phyloP scores from a whole-genome alignment of 306 rosid species.

The Vigna reflexopilosa region DNA sequence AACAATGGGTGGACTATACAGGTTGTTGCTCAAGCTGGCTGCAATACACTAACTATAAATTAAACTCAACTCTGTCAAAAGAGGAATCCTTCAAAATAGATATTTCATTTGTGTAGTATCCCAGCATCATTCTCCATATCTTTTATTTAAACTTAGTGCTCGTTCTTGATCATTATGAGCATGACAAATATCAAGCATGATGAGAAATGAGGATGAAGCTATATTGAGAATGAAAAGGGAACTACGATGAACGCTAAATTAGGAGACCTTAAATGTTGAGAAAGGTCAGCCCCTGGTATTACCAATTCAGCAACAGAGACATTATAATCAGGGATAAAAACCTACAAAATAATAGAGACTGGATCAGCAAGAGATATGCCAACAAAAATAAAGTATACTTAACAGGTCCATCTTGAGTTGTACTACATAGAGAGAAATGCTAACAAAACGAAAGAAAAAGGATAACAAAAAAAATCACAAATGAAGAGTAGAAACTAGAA shows the following conservation, averaged over 20 bases:
- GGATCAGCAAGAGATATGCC: conserved; percentile 30
- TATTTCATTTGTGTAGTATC: conserved; percentile 10
- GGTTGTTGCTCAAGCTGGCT: neutral
- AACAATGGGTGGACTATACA: neutral
- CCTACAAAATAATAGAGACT: conserved; percentile 52
- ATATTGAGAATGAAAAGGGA: conserved; percentile 19
- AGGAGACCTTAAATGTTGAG: conserved; percentile 75
- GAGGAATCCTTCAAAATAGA: conserved; percentile 3
- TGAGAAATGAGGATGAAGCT: conserved; percentile 26
- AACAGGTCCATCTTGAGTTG: conserved; percentile 15
- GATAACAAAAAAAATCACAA: conserved; percentile 3
- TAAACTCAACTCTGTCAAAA: neutral
- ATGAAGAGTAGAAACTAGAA: conserved; percentile 5
- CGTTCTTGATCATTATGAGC: conserved; percentile 30
- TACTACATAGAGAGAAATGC: conserved; percentile 19
- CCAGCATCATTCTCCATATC: conserved; percentile 14
- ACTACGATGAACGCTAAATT: conserved; percentile 5
- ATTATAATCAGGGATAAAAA: conserved; percentile 80
- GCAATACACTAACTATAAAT: neutral
- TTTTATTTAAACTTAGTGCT: conserved; percentile 25
- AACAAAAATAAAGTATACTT: conserved; percentile 19
- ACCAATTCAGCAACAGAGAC: conserved; percentile 83
- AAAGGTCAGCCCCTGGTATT: conserved; percentile 81
- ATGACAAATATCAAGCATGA: conserved; percentile 30
- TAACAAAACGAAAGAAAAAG: conserved; percentile 35